Conservation (phyloP, 225 moss, liverwort and hornwort genomes). For the Anthoceros angustus region DNA sequence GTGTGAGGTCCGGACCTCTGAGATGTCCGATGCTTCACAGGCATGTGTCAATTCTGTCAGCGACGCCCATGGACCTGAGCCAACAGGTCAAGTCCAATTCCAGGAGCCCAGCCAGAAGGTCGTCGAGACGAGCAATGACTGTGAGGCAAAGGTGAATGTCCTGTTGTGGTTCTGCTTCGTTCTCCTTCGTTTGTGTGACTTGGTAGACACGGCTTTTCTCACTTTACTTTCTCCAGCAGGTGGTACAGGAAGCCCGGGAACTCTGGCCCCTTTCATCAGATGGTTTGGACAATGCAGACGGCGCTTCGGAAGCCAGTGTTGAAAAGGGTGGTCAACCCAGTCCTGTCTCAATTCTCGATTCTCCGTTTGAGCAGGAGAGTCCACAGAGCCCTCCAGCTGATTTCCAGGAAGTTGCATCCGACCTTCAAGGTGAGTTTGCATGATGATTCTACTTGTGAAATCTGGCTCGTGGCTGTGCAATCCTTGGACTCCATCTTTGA, state of each 20-base stretch:
- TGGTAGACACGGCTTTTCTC: background rate
- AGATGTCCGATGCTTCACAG: no score
- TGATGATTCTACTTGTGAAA: background rate
- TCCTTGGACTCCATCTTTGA: background rate
- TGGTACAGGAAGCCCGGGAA: constrained; percentile 14
- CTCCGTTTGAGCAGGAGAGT: constrained; percentile 38
- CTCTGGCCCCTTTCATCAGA: constrained; percentile 32
- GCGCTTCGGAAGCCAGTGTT: constrained; percentile 34
- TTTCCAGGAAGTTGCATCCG: constrained; percentile 51
- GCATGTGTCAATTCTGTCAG: no score
- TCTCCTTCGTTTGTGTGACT: background rate
- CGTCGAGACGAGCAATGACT: no score
- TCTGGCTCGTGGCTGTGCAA: background rate
- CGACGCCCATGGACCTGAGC: no score
- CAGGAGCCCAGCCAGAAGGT: no score
- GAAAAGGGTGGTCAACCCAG: constrained; percentile 46
- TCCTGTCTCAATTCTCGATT: constrained; percentile 39
- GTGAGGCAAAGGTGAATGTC: no score
- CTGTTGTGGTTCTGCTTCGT: background rate
- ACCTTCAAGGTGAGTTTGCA: constrained; percentile 37
- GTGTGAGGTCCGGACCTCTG: no score
- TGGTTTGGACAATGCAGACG: constrained; percentile 27
- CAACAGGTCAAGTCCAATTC: no score
- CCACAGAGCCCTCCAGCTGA: constrained; percentile 23
- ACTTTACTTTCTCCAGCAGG: constrained; percentile 7